Evolutionary conservation across 352 stramenopile species (phyloP).

Genomic region (Pythium brassicae): DNA sequence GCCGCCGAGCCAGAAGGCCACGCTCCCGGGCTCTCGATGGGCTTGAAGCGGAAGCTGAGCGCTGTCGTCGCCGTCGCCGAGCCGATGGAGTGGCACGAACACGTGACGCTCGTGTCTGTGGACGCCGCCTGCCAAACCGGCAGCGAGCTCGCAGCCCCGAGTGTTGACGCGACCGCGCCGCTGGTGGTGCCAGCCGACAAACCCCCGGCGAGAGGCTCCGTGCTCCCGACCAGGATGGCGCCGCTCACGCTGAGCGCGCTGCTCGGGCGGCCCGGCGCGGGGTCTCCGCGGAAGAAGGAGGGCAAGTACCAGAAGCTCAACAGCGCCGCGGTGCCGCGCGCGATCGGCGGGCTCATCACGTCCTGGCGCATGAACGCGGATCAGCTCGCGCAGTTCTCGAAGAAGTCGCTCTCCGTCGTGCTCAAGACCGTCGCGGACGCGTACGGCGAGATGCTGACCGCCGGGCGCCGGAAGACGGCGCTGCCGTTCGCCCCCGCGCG

Average conservation of each 20-base stretch:
- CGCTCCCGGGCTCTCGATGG: neutral
- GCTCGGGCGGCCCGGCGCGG: conserved; percentile 25
- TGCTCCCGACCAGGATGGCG: conserved; percentile 14
- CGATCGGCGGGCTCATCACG: conserved; percentile 64
- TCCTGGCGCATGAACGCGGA: conserved; percentile 83
- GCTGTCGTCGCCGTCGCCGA: conserved; percentile 50
- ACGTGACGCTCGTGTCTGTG: conserved; percentile 39
- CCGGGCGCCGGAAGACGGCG: conserved; percentile 34
- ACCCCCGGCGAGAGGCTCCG: neutral
- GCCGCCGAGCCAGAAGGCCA: neutral
- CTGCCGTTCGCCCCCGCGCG: conserved; percentile 11
- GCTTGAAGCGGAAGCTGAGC: conserved; percentile 33
- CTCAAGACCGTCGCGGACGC: conserved; percentile 67
- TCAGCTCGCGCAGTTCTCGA: conserved; percentile 71
- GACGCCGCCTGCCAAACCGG: conserved; percentile 50
- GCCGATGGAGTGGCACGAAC: conserved; percentile 64
- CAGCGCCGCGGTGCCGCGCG: conserved; percentile 49
- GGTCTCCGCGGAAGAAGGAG: conserved; percentile 37
- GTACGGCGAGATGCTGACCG: conserved; percentile 70
- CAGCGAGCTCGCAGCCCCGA: conserved; percentile 16
- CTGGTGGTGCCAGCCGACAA: neutral
- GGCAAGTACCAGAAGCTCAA: conserved; percentile 74
- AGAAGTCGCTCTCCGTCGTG: conserved; percentile 65
- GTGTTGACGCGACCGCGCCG: neutral
- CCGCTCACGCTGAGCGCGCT: conserved; percentile 52